Conservation (phyloP, 176 grass and related monocot species). For the Avena atlantica region DNA sequence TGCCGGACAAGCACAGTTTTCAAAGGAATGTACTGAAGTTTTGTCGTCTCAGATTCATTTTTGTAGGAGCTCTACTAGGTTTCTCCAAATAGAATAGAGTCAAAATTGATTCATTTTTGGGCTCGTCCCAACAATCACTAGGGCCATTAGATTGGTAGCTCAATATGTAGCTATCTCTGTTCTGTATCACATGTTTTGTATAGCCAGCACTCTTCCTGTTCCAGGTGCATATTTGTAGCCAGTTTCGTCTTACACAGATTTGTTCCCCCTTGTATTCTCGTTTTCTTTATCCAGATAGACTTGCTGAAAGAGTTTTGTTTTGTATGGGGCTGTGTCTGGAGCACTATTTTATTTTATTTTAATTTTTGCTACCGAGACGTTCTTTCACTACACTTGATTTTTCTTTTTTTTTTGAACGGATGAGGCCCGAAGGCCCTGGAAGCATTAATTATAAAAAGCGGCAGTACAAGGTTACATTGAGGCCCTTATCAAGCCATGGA, state of each 20-base stretch:
- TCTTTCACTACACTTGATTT: background rate
- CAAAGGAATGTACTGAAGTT: constrained; percentile 96
- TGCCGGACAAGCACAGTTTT: constrained; percentile 95
- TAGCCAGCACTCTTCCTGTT: constrained; percentile 42
- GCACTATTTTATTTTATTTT: no score
- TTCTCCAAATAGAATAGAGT: constrained; percentile 49
- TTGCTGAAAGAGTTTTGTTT: background rate
- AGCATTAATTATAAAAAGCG: no score
- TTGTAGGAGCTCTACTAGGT: constrained; percentile 50
- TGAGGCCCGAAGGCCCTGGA: no score
- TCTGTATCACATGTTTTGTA: constrained; percentile 37
- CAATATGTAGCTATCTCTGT: constrained; percentile 40
- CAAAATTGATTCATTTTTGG: constrained; percentile 51
- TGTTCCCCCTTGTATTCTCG: background rate
- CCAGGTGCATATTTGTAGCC: constrained; percentile 49
- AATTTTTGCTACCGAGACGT: no score
- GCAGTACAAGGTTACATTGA: no score
- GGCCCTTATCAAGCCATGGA: no score
- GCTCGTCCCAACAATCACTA: constrained; percentile 31
- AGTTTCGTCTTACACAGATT: background rate
- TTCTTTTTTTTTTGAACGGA: no score
- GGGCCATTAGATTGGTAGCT: constrained; percentile 47
- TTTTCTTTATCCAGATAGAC: background rate
- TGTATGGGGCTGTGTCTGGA: background rate
- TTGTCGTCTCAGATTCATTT: background rate